Evolutionary conservation across 2,329 filamentous ascomycete species (phyloP).

Genomic region (Exophiala mesophila): DNA sequence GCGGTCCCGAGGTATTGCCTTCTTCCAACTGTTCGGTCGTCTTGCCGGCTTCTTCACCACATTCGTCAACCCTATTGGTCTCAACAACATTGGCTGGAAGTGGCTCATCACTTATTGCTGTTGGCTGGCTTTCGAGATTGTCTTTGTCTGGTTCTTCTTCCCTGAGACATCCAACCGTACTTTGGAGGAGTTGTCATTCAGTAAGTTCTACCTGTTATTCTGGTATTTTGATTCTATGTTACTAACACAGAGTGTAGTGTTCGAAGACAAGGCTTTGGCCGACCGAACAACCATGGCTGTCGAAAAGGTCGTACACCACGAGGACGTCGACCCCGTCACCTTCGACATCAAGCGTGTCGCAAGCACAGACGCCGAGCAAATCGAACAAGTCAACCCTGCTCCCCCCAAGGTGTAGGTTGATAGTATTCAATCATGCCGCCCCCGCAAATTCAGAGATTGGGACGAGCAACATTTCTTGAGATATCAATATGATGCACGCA

Average conservation of each 20-base stretch:
- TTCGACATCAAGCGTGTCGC: conserved; percentile 5
- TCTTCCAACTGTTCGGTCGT: conserved; percentile 53
- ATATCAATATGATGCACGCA: too few species aligned
- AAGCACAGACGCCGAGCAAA: conserved; percentile 5
- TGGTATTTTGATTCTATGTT: background rate
- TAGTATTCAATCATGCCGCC: too few species aligned
- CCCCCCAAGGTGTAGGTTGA: background rate
- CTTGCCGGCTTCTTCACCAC: conserved; percentile 47
- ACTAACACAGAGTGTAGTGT: conserved; percentile 28
- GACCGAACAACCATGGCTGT: conserved; percentile 35
- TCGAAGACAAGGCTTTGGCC: conserved; percentile 35
- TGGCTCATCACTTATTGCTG: conserved; percentile 43
- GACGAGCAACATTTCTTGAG: too few species aligned
- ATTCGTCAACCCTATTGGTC: conserved; percentile 45
- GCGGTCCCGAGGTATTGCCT: conserved; percentile 55
- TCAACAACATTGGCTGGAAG: conserved; percentile 42
- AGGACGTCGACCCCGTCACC: conserved; percentile 13
- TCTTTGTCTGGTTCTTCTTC: conserved; percentile 43
- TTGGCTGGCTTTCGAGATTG: conserved; percentile 39
- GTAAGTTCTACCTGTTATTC: conserved; percentile 15
- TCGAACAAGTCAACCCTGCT: conserved; percentile 5
- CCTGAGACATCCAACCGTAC: conserved; percentile 41
- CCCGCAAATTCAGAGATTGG: too few species aligned
- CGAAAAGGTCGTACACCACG: conserved; percentile 33
- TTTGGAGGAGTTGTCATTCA: conserved; percentile 45